Percentiles rank a stretch among this genome's conserved stretches.
Conservation (phyloP, 148 eudicot species). For the Pharnaceum exiguum region DNA sequence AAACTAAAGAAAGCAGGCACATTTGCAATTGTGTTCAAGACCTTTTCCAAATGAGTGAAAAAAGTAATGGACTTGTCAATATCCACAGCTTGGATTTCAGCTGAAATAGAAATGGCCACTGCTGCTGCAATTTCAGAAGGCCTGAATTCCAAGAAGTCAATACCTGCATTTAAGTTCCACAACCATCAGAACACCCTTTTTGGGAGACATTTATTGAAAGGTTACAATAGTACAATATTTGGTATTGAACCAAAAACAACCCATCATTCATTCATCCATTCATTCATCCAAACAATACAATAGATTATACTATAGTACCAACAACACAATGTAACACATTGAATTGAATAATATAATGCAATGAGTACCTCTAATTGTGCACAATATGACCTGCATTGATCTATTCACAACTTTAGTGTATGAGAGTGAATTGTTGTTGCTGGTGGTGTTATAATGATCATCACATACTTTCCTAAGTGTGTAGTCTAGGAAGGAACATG, state of each 20-base stretch:
- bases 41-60: constrained; percentile 51
- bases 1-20: neutral
- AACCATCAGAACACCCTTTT: constrained; percentile 20
- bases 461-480: constrained; percentile 28
- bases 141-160: constrained; percentile 75
- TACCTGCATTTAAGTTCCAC: constrained; percentile 53
- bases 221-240: constrained; percentile 9
- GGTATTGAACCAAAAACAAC: neutral
- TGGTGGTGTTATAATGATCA: constrained; percentile 21
- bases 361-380: constrained; percentile 51
- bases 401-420: constrained; percentile 31
- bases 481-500: constrained; percentile 65
- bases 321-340: neutral
- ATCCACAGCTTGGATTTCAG: constrained; percentile 34
- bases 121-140: constrained; percentile 77
- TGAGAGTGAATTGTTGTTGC: constrained; percentile 23
- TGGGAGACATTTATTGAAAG: neutral
- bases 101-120: constrained; percentile 49
- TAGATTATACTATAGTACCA: neutral
- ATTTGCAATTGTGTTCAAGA: neutral
- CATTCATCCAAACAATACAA: neutral
- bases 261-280: no score
- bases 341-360: no score
- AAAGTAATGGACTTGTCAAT: constrained; percentile 38
- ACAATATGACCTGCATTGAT: constrained; percentile 55